These are phyloP conservation scores for Eucalyptus grandis DNA, from an alignment of 345 rosid species.

Conservation along the genomic window DNA sequence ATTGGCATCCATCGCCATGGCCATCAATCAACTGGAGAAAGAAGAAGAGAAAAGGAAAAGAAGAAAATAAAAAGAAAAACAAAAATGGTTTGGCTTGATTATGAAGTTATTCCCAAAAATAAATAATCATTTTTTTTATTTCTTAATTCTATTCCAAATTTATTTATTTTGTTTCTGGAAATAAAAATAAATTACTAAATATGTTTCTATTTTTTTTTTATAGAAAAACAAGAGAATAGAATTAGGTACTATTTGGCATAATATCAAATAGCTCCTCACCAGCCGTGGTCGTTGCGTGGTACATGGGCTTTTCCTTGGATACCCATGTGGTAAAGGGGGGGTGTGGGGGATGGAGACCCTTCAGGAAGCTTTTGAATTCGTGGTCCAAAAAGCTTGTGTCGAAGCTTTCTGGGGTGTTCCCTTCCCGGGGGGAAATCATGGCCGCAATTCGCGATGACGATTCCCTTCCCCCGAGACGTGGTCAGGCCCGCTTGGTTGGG, in stretches of 20 bases:
- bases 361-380: background rate
- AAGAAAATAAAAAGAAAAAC: no score
- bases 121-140: no score
- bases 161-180: no score
- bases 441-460: background rate
- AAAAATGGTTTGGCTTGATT: no score
- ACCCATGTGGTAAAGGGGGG: background rate
- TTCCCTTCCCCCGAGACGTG: background rate
- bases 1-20: rapidly evolving
- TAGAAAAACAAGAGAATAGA: no score
- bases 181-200: no score
- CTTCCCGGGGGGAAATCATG: background rate
- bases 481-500: background rate
- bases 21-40: no score
- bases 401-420: background rate
- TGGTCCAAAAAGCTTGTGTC: background rate
- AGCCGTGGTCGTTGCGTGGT: background rate
- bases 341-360: background rate
- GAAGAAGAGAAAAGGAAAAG: no score
- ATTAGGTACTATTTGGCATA: no score
- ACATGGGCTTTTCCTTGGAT: background rate
- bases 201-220: no score
- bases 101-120: rapidly evolving
- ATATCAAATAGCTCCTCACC: no score
- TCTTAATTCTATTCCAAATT: no score